phyloP scores from a whole-genome alignment of 768 basidiomycete species.

The Tricholoma sp. region DNA sequence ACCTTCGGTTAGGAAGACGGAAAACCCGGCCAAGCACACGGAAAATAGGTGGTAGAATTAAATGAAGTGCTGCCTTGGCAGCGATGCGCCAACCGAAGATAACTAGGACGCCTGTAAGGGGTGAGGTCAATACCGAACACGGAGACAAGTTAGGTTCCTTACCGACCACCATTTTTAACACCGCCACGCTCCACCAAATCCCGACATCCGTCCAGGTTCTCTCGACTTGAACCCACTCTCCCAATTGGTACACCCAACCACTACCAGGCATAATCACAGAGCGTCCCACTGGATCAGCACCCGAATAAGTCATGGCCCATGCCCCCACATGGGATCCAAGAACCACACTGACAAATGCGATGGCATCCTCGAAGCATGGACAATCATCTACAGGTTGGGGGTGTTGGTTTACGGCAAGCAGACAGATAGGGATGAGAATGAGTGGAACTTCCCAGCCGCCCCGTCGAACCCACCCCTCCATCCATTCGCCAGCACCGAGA shows the following conservation, averaged over 20 bases:
- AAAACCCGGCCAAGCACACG: constrained; percentile 65
- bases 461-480: constrained; percentile 30
- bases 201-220: constrained; percentile 33
- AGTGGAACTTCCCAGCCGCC: constrained; percentile 56
- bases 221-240: constrained; percentile 31
- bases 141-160: constrained; percentile 8
- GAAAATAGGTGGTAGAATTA: constrained; percentile 79
- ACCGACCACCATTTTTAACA: constrained; percentile 43
- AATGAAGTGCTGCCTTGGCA: constrained; percentile 72
- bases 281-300: constrained; percentile 25
- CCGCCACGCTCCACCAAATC: constrained; percentile 44
- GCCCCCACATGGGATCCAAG: constrained; percentile 65
- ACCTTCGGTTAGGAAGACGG: constrained; percentile 72
- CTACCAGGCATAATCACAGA: constrained; percentile 53
- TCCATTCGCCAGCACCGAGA: constrained; percentile 28
- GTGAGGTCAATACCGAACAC: background rate
- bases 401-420: constrained; percentile 80
- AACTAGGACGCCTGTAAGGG: constrained; percentile 52
- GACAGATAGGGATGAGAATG: constrained; percentile 53
- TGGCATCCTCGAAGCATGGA: constrained; percentile 97
- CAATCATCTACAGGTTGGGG: constrained; percentile 96
- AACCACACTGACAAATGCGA: constrained; percentile 84
- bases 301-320: constrained; percentile 54
- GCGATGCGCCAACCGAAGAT: constrained; percentile 88
- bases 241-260: constrained; percentile 33